These are phyloP conservation scores for Amniculicola lignicola DNA, from an alignment of 495 filamentous ascomycete species.

Conservation along the genomic window DNA sequence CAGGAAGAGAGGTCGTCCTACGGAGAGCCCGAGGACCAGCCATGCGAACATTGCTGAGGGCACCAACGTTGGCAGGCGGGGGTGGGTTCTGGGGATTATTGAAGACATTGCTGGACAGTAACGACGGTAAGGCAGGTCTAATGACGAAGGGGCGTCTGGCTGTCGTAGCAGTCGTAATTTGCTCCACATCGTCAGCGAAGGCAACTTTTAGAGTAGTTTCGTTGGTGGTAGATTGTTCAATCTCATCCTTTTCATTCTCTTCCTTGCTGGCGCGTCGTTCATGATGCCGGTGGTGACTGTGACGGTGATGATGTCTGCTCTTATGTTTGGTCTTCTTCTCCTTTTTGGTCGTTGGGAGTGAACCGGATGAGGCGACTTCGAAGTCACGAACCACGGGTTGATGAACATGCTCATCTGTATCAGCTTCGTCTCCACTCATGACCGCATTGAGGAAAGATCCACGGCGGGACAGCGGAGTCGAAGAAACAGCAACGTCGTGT, in stretches of 20 bases:
- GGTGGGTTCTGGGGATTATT: slow-evolving; percentile 36
- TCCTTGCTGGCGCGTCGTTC: slow-evolving; percentile 39
- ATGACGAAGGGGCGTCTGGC: slow-evolving; percentile 48
- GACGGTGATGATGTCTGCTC: too few species aligned
- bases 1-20: slow-evolving; percentile 76
- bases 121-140: slow-evolving; percentile 54
- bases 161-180: slow-evolving; percentile 6
- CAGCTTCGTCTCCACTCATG: slow-evolving; percentile 50
- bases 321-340: slow-evolving; percentile 37
- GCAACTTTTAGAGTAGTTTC: slow-evolving; percentile 32
- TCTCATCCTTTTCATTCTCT: slow-evolving; percentile 19
- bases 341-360: slow-evolving; percentile 15
- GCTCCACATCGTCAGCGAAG: slow-evolving; percentile 38
- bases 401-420: slow-evolving; percentile 41
- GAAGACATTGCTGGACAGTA: slow-evolving; percentile 67
- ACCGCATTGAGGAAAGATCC: slow-evolving; percentile 39
- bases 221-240: too few species aligned
- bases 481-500: slow-evolving; percentile 4
- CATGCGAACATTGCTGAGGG: slow-evolving; percentile 16
- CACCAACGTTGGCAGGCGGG: slow-evolving; percentile 12
- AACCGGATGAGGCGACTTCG: slow-evolving; percentile 35
- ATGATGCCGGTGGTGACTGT: too few species aligned
- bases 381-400: slow-evolving; percentile 45
- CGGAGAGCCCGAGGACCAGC: slow-evolving; percentile 59
- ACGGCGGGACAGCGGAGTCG: slow-evolving; percentile 19